Evolutionary conservation across 768 basidiomycete species (phyloP), one percentile per base, ranked within the genome.

Genomic region (Hygrocybe coccinea): DNA sequence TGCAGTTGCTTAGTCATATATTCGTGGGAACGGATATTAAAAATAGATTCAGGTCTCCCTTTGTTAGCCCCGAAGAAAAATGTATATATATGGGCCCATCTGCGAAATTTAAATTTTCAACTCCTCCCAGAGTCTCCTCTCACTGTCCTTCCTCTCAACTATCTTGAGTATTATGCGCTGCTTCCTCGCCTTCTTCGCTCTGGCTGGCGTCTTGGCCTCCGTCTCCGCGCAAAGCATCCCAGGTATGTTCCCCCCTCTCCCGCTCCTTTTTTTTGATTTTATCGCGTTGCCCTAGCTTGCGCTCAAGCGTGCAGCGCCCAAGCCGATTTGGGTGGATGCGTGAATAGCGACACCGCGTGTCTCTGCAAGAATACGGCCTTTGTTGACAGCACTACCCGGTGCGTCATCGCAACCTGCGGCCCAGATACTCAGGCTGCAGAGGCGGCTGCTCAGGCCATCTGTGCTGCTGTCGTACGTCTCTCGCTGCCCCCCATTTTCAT

Each of bases 281-380:
- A 7, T 19, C 39, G 50, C 38, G 17, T 34, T 21, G 8, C 17
- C 22, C 34, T 58, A 87, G 86, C 39, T 52, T 89, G 87, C 63
- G 77, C 82, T 2, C 15, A 14, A 0, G 0, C 66, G 15, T 89
- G 88, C 68, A 60, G 86, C 7, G 49, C 67, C 6, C 65, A 57
- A 54, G 75, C 81, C 33, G 64, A 77, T 60, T 59, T 72, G 17
- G 79, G 71, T 41, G 61, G 59, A 56, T 90, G 87, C 71, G 12
- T 52, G 12, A 8, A 66, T 3, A 67, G 67, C n/a, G 82, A 89
- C 70, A 71, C 78, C 63, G 59, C 60, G 24, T 91, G 89, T 61
- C 70, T 86, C 29, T 88, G 86, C 77, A 68, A 70, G 5, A 72
- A 70, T 64, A 0, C 60, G 17, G n/a, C 55, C 1, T 87, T 85